Base-by-base conservation (phyloP, 768 basidiomycete genomes). In the Suillus cothurnatus region DNA sequence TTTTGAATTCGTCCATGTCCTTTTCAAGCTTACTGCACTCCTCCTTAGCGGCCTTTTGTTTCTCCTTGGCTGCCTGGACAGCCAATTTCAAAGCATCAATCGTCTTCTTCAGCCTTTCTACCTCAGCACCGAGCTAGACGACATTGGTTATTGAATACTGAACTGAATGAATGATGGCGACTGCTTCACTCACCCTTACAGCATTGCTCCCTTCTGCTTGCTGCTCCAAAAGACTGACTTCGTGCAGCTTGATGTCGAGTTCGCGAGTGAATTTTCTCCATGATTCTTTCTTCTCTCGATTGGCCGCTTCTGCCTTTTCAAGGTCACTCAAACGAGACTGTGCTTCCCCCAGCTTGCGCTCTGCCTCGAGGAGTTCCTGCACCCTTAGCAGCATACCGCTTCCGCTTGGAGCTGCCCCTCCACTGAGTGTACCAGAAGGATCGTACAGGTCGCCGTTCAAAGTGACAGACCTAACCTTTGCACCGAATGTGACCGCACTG, bases 1-100 rank as follows among this genome's bases (percentile, higher is more conserved):
- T 91, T 81, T 97, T 96, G 83, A 99, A 98, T 80, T 99, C 97
- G 62, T 87, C 87, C 95, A 99, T 99, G 74, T 99, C 97, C 71
- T 90, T 90, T 78, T 99, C 94, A 28, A 99, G 87, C 71, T 90
- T 93, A 79, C 88, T 89, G 74, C 87, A 86, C 65, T 98, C 95
- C 0, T 82, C 88, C 58, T 89, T 81, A 0, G 94, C 93, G 8
- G 78, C 82, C 72, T 85, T 86, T 75, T 97, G 93, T 72, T 93
- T 93, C 62, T 88, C 82, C 73, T 89, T 87, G 6, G 94, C 88
- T 0, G 79, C 78, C 66, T 88, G 77, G n/a, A 92, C 78, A 1
- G 87, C 85, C 23, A 74, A 73, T 50, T 84, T 81, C 34, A 95
- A 81, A 32, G 87, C 83, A 0, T 69, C 78, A 34, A 97, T 89